phyloP scores from a whole-genome alignment of 345 rosid species.

The Eucalyptus tenuipes region DNA sequence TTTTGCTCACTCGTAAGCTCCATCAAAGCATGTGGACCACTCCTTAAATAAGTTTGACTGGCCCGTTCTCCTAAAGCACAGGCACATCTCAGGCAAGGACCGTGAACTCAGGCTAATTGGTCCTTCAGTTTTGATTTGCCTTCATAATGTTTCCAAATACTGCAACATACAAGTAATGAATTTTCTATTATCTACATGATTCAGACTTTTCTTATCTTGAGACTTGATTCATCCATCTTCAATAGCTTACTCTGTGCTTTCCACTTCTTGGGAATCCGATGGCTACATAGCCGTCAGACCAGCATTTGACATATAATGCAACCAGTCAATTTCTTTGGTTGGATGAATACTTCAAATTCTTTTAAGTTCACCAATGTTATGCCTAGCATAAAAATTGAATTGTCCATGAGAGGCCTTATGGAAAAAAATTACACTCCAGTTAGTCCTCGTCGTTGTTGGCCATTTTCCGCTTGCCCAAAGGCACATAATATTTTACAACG shows the following conservation, averaged over 20 bases:
- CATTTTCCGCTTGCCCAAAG: neutral
- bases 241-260: neutral
- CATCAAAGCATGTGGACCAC: neutral
- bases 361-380: neutral
- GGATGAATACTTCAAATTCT: neutral
- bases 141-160: neutral
- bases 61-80: neutral
- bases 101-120: neutral
- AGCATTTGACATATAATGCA: neutral
- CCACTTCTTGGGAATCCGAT: neutral
- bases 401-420: neutral
- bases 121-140: neutral
- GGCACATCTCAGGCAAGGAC: neutral
- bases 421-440: neutral
- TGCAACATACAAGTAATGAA: neutral
- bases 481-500: neutral
- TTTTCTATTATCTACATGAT: neutral
- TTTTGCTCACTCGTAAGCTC: neutral
- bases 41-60: neutral
- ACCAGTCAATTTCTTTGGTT: neutral
- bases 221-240: neutral
- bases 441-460: neutral
- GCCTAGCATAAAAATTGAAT: neutral
- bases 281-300: neutral
- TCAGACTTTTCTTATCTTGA: neutral